Evolutionary conservation across 139 green algal genomes (phyloP), one percentile per base, ranked within the genome.

Genomic region (Tetratostichococcus sp.): DNA sequence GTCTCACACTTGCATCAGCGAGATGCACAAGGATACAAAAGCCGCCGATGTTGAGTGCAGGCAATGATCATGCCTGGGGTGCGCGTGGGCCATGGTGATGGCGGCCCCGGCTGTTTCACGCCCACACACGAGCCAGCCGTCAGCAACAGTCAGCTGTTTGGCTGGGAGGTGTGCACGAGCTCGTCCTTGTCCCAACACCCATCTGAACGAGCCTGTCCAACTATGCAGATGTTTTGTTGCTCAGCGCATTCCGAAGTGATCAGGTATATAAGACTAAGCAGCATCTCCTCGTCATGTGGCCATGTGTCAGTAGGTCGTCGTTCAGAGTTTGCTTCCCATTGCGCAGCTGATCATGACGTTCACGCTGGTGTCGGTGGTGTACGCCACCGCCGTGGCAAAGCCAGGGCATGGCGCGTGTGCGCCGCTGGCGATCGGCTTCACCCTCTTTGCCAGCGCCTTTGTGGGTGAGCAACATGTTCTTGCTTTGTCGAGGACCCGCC

Each of bases 361-460:
- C 33, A 32, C 81, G 68, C 79, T 89, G 43, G 79, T 86, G 4
- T 76, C 84, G 65, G 70, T 72, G 35, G 77, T 80, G 31, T 79
- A 42, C 33, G 80, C 87, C 2, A 71, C 83, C 30, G 89, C 87
- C 11, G 85, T 91, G 8, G 74, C 85, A 39, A 90, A 90, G 79
- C 88, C 88, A 11, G 86, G 86, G 11, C 82, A 89, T 71, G 83
- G 85, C 59, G 88, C 86, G 70, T 88, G 84, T 3, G 84, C 83
- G 0, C 80, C 83, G 28, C 80, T 90, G 34, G 83, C 84, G 26
- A 89, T 92, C 43, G 88, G 89, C 28, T 88, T 91, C 73, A 88
- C 87, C 0, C 82, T 93, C 26, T 94, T 92, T 75, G 88, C 88
- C 6, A 85, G 83, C 33, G 90, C 90, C 43, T 87, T 94, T 39